Base-by-base conservation (phyloP, 2,329 filamentous ascomycete genomes). In the Aspergillus brunneoviolaceus region DNA sequence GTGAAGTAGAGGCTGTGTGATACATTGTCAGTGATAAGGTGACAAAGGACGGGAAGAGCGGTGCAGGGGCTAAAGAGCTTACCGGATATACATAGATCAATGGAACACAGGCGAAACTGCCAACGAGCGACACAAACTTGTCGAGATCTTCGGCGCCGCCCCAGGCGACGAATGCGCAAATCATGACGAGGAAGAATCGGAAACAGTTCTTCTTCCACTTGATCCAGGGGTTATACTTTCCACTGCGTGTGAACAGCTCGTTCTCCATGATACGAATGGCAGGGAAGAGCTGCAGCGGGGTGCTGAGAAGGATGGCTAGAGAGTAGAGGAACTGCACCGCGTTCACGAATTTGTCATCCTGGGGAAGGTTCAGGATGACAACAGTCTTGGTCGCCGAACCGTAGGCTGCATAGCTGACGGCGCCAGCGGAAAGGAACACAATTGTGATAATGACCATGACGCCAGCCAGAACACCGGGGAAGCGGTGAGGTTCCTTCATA, bases 131-230 rank as follows among this genome's bases (percentile, higher is more conserved):
- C 33, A 99, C 96, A 75, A 99, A 99, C 77, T 98, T 98, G 80
- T 99, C 95, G 57, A 99, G 80, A 77, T 98, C 89, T 67, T 92
- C 90, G 3, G 95, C 94, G 63, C 95, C 95, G 49, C 89, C 87
- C 92, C 92, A 99, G 1, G 94, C 94, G 65, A 99, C 89, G 60
- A 87, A 78, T 0, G 93, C 90, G 71, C 95, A 98, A 25, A 95
- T 77, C 70, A 91, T 85, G 54, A 98, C 95, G 63, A 97, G 87
- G 72, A 94, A 88, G 82, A 98, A 99, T 57, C 95, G 89, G 81
- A 96, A 99, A 35, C 89, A 81, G 69, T 99, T 99, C 87, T 99
- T 99, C 83, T 98, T 91, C 95, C 95, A 99, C 81, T 99, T 99
- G 82, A 99, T 96, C 73, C 91, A 95, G 0, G 92, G 93, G 73